These are phyloP conservation scores for Wickerhamiella allomyrinae DNA, from an alignment of 805 yeast species.

Conservation along the genomic window DNA sequence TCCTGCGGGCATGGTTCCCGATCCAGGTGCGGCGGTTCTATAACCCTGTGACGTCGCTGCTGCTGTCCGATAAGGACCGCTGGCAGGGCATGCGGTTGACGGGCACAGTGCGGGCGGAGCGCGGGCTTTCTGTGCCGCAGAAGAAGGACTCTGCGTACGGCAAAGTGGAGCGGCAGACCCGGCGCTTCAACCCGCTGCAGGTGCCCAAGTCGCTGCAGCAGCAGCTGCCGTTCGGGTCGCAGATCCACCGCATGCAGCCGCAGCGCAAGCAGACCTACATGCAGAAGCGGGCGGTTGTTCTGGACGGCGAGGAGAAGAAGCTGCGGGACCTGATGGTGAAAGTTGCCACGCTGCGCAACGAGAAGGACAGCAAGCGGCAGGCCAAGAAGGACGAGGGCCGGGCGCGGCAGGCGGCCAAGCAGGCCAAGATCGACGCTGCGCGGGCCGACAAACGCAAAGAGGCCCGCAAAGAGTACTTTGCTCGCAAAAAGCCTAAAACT, in stretches of 20 bases:
- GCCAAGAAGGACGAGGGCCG: slow-evolving; percentile 64
- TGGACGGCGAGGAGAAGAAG: slow-evolving; percentile 86
- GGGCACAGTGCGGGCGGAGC: slow-evolving; percentile 78
- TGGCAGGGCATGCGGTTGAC: slow-evolving; percentile 97
- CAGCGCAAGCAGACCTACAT: slow-evolving; percentile 62
- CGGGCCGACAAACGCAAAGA: slow-evolving; percentile 61
- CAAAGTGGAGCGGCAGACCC: slow-evolving; percentile 70
- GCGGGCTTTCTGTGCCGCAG: slow-evolving; percentile 48
- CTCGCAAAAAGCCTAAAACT: slow-evolving; percentile 9
- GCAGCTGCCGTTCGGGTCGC: slow-evolving; percentile 82
- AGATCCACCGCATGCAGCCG: slow-evolving; percentile 76
- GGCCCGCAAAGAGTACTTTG: slow-evolving; percentile 74
- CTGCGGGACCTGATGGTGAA: slow-evolving; percentile 80
- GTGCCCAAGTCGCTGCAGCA: slow-evolving; percentile 71
- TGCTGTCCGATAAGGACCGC: slow-evolving; percentile 59
- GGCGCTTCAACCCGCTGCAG: slow-evolving; percentile 74
- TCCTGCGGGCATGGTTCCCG: slow-evolving; percentile 94
- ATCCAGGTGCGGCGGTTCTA: slow-evolving; percentile 80
- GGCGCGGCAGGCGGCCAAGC: slow-evolving; percentile 55
- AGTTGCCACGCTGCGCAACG: slow-evolving; percentile 70
- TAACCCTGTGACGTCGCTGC: slow-evolving; percentile 87
- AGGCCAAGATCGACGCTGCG: slow-evolving; percentile 59
- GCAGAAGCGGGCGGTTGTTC: slow-evolving; percentile 84
- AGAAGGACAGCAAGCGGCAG: slow-evolving; percentile 65
- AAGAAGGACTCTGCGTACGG: slow-evolving; percentile 37